These are phyloP conservation scores for Fagus sylvatica DNA, from an alignment of 306 rosid species.

Conservation along the genomic window DNA sequence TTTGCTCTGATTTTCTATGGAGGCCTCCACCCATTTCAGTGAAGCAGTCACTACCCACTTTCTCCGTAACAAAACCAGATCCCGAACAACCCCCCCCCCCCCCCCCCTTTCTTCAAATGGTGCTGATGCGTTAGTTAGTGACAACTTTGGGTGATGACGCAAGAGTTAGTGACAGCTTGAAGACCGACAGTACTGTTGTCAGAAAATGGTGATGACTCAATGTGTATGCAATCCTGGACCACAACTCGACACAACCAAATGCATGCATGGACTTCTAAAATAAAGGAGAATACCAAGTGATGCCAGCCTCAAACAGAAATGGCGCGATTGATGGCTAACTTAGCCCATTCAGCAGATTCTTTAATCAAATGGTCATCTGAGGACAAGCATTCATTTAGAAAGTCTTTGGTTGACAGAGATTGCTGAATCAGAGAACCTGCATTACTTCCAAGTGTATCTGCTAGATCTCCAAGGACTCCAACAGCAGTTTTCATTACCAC, in stretches of 20 bases:
- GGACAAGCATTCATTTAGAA: slow-evolving; percentile 82
- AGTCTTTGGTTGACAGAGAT: slow-evolving; percentile 82
- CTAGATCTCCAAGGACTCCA: slow-evolving; percentile 92
- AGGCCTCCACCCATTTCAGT: slow-evolving; percentile 25
- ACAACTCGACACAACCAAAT: slow-evolving; percentile 61
- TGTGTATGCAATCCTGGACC: slow-evolving; percentile 71
- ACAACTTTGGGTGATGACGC: slow-evolving; percentile 76
- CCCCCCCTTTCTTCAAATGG: slow-evolving; percentile 14
- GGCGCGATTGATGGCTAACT: slow-evolving; percentile 83
- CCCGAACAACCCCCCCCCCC: slow-evolving; percentile 25
- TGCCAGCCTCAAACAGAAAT: slow-evolving; percentile 70
- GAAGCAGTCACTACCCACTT: slow-evolving; percentile 49
- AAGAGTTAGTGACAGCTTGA: slow-evolving; percentile 84
- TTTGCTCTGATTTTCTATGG: neutral
- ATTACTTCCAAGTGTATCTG: slow-evolving; percentile 88
- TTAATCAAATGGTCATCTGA: slow-evolving; percentile 83
- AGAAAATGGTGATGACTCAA: slow-evolving; percentile 57
- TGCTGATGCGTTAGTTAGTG: slow-evolving; percentile 81
- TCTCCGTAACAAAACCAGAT: slow-evolving; percentile 41
- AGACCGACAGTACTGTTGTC: slow-evolving; percentile 66
- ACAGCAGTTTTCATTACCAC: slow-evolving; percentile 92
- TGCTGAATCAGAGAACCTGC: slow-evolving; percentile 92
- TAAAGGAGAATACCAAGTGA: slow-evolving; percentile 38
- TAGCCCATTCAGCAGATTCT: slow-evolving; percentile 97
- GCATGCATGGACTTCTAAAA: slow-evolving; percentile 72